Conservation (phyloP, 2,329 filamentous ascomycete genomes). For the Colletotrichum tropicale region DNA sequence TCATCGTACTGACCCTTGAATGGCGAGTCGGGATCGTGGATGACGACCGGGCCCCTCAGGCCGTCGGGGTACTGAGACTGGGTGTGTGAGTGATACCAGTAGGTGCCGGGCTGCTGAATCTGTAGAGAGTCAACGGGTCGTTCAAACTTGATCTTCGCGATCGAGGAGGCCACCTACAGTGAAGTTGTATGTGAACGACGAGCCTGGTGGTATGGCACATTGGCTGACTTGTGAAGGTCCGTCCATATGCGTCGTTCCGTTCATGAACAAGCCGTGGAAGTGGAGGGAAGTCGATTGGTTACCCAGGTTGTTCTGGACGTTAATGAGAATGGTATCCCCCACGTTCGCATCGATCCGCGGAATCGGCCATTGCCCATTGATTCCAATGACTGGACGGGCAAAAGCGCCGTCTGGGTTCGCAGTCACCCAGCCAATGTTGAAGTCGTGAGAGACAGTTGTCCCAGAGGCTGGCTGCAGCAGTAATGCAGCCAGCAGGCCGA, state of each 20-base stretch:
- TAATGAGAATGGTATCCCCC: slow-evolving; percentile 66
- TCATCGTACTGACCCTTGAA: slow-evolving; percentile 63
- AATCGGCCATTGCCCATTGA: slow-evolving; percentile 79
- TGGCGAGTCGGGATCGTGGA: slow-evolving; percentile 67
- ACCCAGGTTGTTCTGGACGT: slow-evolving; percentile 62
- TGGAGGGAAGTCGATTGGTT: slow-evolving; percentile 68
- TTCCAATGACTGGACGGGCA: slow-evolving; percentile 72
- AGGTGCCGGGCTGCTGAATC: slow-evolving; percentile 72
- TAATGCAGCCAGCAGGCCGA: slow-evolving; percentile 1
- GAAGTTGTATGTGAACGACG: slow-evolving; percentile 73
- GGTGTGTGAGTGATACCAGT: slow-evolving; percentile 80
- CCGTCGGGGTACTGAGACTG: slow-evolving; percentile 75
- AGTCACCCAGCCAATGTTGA: slow-evolving; percentile 73
- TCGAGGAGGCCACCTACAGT: slow-evolving; percentile 46
- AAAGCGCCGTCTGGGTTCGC: slow-evolving; percentile 73
- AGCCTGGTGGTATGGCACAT: slow-evolving; percentile 67
- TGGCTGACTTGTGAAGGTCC: slow-evolving; percentile 71
- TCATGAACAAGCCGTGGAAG: slow-evolving; percentile 76
- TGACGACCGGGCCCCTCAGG: slow-evolving; percentile 65
- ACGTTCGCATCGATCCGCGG: slow-evolving; percentile 67
- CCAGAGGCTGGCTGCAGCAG: slow-evolving; percentile 25
- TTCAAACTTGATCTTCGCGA: background rate
- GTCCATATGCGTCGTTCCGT: slow-evolving; percentile 73
- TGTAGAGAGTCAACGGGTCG: slow-evolving; percentile 25
- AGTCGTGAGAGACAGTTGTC: slow-evolving; percentile 62